phyloP scores from a whole-genome alignment of 768 basidiomycete species.

The Sutorius australiensis region DNA sequence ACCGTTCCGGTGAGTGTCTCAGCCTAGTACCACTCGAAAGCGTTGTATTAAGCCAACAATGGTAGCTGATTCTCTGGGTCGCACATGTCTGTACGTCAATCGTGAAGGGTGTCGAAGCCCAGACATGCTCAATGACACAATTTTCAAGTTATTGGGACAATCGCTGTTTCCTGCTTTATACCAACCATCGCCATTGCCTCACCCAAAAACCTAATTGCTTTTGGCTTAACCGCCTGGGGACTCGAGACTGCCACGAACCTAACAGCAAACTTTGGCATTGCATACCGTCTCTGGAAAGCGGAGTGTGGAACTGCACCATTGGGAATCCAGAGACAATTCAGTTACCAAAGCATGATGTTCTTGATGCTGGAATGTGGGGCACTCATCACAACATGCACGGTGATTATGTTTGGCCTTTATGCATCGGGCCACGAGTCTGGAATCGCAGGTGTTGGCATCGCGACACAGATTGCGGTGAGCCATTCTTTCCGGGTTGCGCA shows the following conservation, averaged over 20 bases:
- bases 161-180: slow-evolving; percentile 18
- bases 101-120: background rate
- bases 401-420: slow-evolving; percentile 18
- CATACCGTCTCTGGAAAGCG: slow-evolving; percentile 15
- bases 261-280: slow-evolving; percentile 15
- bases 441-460: slow-evolving; percentile 14
- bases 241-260: slow-evolving; percentile 17
- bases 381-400: slow-evolving; percentile 18
- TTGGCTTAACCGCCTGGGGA: slow-evolving; percentile 19
- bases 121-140: background rate
- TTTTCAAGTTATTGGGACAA: slow-evolving; percentile 10
- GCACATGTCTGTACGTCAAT: slow-evolving; percentile 13
- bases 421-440: slow-evolving; percentile 10
- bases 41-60: background rate
- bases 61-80: slow-evolving; percentile 14
- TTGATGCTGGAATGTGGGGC: slow-evolving; percentile 20
- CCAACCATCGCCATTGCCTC: slow-evolving; percentile 3
- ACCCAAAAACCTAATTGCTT: background rate
- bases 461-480: slow-evolving; percentile 19
- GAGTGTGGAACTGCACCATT: slow-evolving; percentile 1
- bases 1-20: slow-evolving; percentile 12
- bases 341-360: slow-evolving; percentile 13
- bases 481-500: background rate
- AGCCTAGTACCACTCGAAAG: background rate
- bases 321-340: background rate